Evolutionary conservation across 2,329 filamentous ascomycete genomes (phyloP).

Genomic region (Pyricularia sp.): DNA sequence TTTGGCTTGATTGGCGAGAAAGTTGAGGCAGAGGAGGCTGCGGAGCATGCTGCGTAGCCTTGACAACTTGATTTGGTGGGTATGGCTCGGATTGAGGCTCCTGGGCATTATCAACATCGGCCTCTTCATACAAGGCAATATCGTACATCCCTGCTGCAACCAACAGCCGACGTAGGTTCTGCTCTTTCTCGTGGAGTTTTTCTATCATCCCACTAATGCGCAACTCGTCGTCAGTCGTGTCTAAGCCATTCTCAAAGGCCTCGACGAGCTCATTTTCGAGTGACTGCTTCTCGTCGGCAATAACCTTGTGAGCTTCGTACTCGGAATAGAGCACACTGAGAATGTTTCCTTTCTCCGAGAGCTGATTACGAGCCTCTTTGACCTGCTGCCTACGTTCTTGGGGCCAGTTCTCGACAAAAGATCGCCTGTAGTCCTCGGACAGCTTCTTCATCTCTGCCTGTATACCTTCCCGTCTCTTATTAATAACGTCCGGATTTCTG

Average conservation of each 20-base stretch:
- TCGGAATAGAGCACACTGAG: conserved; percentile 30
- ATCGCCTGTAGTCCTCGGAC: conserved; percentile 34
- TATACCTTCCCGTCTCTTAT: conserved; percentile 26
- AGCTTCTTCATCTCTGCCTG: conserved; percentile 35
- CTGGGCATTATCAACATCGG: conserved; percentile 17
- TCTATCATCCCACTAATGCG: conserved; percentile 38
- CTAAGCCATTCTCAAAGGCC: conserved; percentile 39
- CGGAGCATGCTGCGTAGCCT: conserved; percentile 32
- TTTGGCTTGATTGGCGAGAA: conserved; percentile 19
- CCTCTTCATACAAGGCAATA: conserved; percentile 24
- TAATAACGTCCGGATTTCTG: conserved; percentile 20
- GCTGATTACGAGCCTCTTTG: conserved; percentile 37
- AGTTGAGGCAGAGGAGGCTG: conserved; percentile 17
- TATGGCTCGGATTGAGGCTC: conserved; percentile 12
- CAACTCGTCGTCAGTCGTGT: conserved; percentile 42
- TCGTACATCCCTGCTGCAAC: conserved; percentile 35
- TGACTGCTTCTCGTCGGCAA: conserved; percentile 33
- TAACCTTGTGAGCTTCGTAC: conserved; percentile 29
- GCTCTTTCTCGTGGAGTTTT: conserved; percentile 33
- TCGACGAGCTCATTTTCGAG: conserved; percentile 37
- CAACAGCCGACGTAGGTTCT: conserved; percentile 29
- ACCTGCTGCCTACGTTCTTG: conserved; percentile 35
- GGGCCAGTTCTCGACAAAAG: conserved; percentile 35
- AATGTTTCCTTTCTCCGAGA: conserved; percentile 35
- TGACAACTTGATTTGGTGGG: conserved; percentile 24